Evolutionary conservation across 2,329 filamentous ascomycete species (phyloP).

Genomic region (Zymoseptoria ardabiliae): DNA sequence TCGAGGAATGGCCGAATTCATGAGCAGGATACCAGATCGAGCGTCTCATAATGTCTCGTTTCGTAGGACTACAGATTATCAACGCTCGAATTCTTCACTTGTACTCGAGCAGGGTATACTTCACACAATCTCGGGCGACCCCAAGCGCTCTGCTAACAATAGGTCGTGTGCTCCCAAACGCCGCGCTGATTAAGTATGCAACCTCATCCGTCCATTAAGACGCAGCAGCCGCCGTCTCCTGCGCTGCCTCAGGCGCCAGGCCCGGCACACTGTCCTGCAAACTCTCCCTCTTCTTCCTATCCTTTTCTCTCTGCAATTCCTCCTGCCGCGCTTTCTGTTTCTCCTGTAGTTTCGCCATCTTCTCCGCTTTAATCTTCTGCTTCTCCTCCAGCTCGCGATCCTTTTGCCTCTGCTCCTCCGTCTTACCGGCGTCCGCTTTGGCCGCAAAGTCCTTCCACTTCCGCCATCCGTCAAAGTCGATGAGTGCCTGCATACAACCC

Average conservation of each 20-base stretch:
- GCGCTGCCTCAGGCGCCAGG: not conserved
- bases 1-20: too few species aligned
- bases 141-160: not conserved
- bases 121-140: not conserved
- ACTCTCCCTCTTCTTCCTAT: conserved; percentile 15
- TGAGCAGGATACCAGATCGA: too few species aligned
- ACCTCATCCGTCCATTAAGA: not conserved
- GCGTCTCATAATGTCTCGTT: not conserved
- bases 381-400: conserved; percentile 25
- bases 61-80: not conserved
- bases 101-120: not conserved
- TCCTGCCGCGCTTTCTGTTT: conserved; percentile 20
- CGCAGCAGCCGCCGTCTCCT: not conserved
- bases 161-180: not conserved
- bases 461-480: conserved; percentile 96
- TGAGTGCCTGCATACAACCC: conserved; percentile 98
- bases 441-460: conserved; percentile 81
- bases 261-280: not conserved
- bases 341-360: conserved; percentile 26
- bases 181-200: not conserved
- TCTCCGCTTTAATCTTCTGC: conserved; percentile 26
- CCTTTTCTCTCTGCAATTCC: conserved; percentile 21
- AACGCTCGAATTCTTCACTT: not conserved
- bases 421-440: conserved; percentile 26
- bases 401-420: conserved; percentile 30